phyloP scores from a whole-genome alignment of 2,329 filamentous ascomycete genomes.

The Penicillium sp. region DNA sequence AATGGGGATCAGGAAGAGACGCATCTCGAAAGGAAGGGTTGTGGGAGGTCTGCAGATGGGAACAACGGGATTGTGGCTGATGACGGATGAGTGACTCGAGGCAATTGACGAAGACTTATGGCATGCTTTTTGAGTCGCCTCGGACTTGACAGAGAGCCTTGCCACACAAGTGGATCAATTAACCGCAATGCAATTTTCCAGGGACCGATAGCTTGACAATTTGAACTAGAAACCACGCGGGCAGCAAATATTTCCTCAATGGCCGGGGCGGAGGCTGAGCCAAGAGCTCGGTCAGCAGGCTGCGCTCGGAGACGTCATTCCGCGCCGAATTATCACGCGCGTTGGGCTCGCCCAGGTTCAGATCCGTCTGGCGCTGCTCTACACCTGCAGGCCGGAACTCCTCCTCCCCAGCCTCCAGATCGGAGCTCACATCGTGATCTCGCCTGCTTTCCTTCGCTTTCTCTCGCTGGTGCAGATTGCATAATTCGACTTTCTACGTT shows the following conservation, averaged over 20 bases:
- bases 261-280: conserved; percentile 3
- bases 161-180: too few relatives aligned
- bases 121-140: too few relatives aligned
- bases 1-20: conserved; percentile 87
- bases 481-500: background rate
- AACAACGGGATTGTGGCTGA: conserved; percentile 5
- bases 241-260: too few relatives aligned
- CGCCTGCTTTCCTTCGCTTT: background rate
- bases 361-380: conserved; percentile 1
- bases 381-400: background rate
- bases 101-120: too few relatives aligned
- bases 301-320: conserved; percentile 23
- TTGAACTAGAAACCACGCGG: too few relatives aligned
- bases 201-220: too few relatives aligned
- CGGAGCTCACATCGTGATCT: conserved; percentile 1
- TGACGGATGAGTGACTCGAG: background rate
- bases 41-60: background rate
- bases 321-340: conserved; percentile 8
- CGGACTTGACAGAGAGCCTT: too few relatives aligned
- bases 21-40: conserved; percentile 54
- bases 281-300: conserved; percentile 4
- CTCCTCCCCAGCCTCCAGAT: background rate
- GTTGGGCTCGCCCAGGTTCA: background rate
- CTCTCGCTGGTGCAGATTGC: background rate
- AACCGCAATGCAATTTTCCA: too few relatives aligned